phyloP scores from a whole-genome alignment of 2,329 filamentous ascomycete genomes.

The Tolypocladium ophioglossoides region DNA sequence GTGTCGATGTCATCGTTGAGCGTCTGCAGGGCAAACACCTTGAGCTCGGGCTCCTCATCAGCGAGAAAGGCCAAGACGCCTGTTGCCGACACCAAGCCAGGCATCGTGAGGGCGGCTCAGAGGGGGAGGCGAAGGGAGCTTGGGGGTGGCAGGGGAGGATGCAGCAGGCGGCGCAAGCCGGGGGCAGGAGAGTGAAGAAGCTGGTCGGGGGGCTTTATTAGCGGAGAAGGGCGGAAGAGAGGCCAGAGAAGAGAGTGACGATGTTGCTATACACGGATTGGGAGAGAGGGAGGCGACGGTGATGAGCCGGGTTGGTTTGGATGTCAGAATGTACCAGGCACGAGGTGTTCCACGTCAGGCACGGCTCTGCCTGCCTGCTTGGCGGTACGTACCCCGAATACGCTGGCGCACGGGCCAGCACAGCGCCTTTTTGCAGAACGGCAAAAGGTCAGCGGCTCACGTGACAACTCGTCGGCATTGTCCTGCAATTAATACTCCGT shows the following conservation, averaged over 20 bases:
- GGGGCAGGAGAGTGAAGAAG: neutral
- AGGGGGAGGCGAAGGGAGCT: conserved; percentile 1
- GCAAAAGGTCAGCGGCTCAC: too few species aligned
- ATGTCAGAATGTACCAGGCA: conserved; percentile 2
- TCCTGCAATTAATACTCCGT: too few species aligned
- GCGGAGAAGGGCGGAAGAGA: neutral
- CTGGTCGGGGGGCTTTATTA: neutral
- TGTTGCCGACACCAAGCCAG: conserved; percentile 85
- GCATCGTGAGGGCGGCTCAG: conserved; percentile 47
- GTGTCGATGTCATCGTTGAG: conserved; percentile 95
- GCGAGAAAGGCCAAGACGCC: conserved; percentile 92
- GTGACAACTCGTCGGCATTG: too few species aligned
- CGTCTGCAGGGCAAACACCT: conserved; percentile 88
- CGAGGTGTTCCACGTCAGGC: conserved; percentile 34
- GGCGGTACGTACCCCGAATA: neutral
- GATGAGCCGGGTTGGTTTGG: neutral
- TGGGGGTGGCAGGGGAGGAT: conserved; percentile 5
- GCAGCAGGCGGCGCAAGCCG: neutral
- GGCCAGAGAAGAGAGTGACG: neutral
- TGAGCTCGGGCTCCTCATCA: conserved; percentile 88
- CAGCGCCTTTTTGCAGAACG: too few species aligned
- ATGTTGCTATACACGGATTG: neutral
- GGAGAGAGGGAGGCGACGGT: neutral
- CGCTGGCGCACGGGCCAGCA: neutral
- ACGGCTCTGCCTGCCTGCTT: conserved; percentile 26